Evolutionary conservation across 192 early-diverging fungal genomes (phyloP).

Genomic region (Coemansia sp.): DNA sequence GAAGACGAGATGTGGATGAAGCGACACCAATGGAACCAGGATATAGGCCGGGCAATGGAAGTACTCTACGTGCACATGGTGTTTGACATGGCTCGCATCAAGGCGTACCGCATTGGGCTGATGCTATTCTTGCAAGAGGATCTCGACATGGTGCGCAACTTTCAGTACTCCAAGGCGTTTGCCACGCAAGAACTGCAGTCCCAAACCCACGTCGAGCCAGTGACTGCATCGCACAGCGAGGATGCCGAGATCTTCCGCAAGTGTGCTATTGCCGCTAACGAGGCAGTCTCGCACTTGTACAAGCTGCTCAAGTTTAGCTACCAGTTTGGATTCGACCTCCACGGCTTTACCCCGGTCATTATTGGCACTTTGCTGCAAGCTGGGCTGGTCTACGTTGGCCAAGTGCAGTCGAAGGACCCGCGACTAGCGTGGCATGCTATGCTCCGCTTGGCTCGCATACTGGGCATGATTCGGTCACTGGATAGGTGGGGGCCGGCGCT

Average conservation of each 20-base stretch:
- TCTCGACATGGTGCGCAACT: slow-evolving; percentile 50
- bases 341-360: slow-evolving; percentile 33
- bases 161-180: slow-evolving; percentile 43
- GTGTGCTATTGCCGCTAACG: slow-evolving; percentile 14
- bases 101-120: slow-evolving; percentile 45
- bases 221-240: slow-evolving; percentile 16
- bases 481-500: slow-evolving; percentile 49
- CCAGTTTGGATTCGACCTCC: slow-evolving; percentile 47
- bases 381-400: slow-evolving; percentile 42
- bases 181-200: slow-evolving; percentile 26
- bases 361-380: slow-evolving; percentile 44
- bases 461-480: slow-evolving; percentile 47
- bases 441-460: slow-evolving; percentile 46
- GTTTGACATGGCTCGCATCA: slow-evolving; percentile 43
- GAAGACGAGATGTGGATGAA: slow-evolving; percentile 51
- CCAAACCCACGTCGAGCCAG: slow-evolving; percentile 5
- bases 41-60: slow-evolving; percentile 40
- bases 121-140: slow-evolving; percentile 47
- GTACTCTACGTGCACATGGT: slow-evolving; percentile 48
- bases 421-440: slow-evolving; percentile 44
- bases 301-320: slow-evolving; percentile 45
- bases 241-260: slow-evolving; percentile 28
- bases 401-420: slow-evolving; percentile 37
- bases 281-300: slow-evolving; percentile 33
- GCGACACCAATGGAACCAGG: slow-evolving; percentile 51